Conservation (phyloP, 129 eudicot species). For the Flaveria ramosissima region DNA sequence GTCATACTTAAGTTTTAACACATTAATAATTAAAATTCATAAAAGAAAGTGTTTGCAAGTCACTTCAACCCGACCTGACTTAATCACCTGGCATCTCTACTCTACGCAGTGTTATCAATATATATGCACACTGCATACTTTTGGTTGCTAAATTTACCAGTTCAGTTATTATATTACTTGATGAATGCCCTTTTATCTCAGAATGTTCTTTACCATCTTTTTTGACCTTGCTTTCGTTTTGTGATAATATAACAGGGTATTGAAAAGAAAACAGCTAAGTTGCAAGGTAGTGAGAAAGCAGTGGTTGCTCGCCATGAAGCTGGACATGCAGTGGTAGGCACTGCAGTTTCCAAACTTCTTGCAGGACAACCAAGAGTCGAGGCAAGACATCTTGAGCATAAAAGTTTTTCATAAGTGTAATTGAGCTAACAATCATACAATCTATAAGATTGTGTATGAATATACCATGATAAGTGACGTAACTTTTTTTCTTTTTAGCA, state of each 20-base stretch:
- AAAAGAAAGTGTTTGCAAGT: not conserved
- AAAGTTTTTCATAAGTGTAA: not conserved
- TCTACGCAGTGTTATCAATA: not conserved
- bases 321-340: constrained; percentile 99
- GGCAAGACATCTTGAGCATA: constrained; percentile 44
- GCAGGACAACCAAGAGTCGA: constrained; percentile 96
- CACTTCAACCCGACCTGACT: not conserved
- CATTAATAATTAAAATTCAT: not conserved
- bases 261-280: constrained; percentile 92
- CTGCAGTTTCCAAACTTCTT: constrained; percentile 95
- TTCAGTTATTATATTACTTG: not conserved
- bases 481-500: constrained; percentile 32
- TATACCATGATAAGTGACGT: not conserved
- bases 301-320: constrained; percentile 99
- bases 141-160: not conserved
- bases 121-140: not conserved
- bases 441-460: not conserved
- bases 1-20: not conserved
- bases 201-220: not conserved
- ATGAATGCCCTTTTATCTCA: constrained; percentile 7
- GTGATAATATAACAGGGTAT: constrained; percentile 62
- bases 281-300: constrained; percentile 93
- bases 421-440: not conserved
- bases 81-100: not conserved
- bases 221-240: not conserved